phyloP scores from a whole-genome alignment of 345 rosid genomes.

The Leavenworthia alabamica region DNA sequence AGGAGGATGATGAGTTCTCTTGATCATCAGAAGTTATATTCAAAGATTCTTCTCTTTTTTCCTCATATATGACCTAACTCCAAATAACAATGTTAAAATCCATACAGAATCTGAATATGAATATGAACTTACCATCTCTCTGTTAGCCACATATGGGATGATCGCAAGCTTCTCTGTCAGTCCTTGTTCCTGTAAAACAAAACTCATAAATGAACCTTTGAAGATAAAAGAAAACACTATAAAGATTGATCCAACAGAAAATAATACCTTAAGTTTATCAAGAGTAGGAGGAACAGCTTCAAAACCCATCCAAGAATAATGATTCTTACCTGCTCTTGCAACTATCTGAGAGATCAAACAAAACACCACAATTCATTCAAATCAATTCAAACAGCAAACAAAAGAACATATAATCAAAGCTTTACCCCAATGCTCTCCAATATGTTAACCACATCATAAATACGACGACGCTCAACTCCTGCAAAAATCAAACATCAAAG shows the following conservation, averaged over 20 bases:
- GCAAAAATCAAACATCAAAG: too few species aligned
- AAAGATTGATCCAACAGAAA: neutral
- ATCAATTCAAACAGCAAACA: neutral
- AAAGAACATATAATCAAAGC: neutral
- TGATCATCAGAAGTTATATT: conserved; percentile 37
- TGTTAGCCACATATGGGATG: conserved; percentile 31
- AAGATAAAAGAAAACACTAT: neutral
- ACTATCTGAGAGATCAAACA: conserved; percentile 44
- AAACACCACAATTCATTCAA: conserved; percentile 10
- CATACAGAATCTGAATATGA: neutral
- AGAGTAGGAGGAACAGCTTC: conserved; percentile 58
- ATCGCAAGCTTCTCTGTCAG: conserved; percentile 43
- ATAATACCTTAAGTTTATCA: conserved; percentile 49
- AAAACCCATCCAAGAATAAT: conserved; percentile 72
- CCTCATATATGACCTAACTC: conserved; percentile 38
- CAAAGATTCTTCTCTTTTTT: conserved; percentile 36
- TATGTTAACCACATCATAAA: conserved; percentile 76
- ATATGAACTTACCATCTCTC: conserved; percentile 32
- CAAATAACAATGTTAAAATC: neutral
- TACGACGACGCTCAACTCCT: conserved; percentile 78
- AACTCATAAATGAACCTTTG: neutral
- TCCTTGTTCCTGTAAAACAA: conserved; percentile 47
- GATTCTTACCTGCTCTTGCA: conserved; percentile 64
- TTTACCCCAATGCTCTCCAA: conserved; percentile 71
- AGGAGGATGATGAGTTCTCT: conserved; percentile 37